Base-by-base conservation (phyloP, 2,329 filamentous ascomycete species). In the Ilyonectria mors-panacis region DNA sequence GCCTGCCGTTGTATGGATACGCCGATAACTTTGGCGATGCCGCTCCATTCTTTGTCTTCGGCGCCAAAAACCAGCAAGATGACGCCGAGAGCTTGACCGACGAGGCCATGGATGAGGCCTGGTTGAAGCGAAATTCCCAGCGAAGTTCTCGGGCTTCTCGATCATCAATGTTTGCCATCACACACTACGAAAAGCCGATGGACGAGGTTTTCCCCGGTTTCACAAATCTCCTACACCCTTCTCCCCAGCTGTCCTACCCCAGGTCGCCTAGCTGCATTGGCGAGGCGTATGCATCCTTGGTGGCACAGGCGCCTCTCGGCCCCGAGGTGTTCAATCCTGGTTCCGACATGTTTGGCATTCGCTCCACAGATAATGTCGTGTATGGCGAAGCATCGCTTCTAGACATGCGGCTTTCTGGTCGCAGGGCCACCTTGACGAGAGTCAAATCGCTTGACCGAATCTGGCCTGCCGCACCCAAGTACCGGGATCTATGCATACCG, bases 1-100 rank as follows among this genome's bases (percentile, higher is more conserved):
- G 85, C 66, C 73, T 88, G 44, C 86, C 87, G 0, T 69, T 83
- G n/a, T 85, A 84, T 65, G 82, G 81, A 7, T 81, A 82, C 39
- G 74, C 79, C 3, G 84, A 85, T 58, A 81, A 81, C 21, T 79
- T 83, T 42, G 81, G 82, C 13, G 83, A 85, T 30, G 76, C 79
- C 1, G 81, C 84, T 1, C 84, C 84, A 1, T 87, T 86, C 67
- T 85, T 84, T 67, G 80, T 86, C 33, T 86, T 87, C 69, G 85
- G 84, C 1, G 78, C 80, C 30, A 75, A 74, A n/a, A 72, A 71
- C 4, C 65, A 72, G 35, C 45, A 57, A n/a, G 66, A 75, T 10
- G 75, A 77, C 17, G 59, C 59, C 6, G 71, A 73, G n/a, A 73
- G 67, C 28, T 37, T 63, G 2, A 50, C 53, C 30, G 70, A 72